Conservation (phyloP, 169 alveolate genomes). For the Plasmodium sp. region DNA sequence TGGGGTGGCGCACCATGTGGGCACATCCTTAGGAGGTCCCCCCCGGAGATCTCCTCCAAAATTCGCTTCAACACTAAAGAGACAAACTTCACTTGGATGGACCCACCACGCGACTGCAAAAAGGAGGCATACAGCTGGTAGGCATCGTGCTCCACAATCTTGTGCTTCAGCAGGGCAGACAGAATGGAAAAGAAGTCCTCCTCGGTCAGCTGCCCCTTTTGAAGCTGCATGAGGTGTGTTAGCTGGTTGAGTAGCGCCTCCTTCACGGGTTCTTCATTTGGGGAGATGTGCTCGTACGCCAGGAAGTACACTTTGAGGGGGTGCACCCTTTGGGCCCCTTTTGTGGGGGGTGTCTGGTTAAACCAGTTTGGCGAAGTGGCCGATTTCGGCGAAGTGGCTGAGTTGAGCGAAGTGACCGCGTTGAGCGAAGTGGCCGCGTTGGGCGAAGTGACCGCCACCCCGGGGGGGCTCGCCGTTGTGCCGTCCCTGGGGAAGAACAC, state of each 20-base stretch:
- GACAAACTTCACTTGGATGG: neutral
- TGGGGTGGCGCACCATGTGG: neutral
- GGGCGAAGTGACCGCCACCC: neutral
- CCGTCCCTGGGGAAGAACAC: neutral
- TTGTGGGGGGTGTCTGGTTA: neutral
- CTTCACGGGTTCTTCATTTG: neutral
- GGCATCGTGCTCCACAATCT: neutral
- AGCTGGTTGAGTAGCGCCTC: neutral
- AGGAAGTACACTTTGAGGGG: constrained; percentile 19
- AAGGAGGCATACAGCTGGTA: neutral
- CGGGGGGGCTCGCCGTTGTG: neutral
- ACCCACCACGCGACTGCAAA: neutral
- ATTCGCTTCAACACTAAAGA: constrained; percentile 8
- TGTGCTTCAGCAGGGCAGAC: neutral
- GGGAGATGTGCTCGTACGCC: neutral
- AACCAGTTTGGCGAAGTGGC: neutral
- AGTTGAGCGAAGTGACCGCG: neutral
- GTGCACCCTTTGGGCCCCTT: neutral
- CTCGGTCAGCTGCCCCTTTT: constrained; percentile 1
- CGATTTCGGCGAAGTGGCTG: neutral
- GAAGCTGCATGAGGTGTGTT: neutral
- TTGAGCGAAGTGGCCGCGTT: neutral
- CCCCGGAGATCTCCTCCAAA: neutral
- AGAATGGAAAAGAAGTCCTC: constrained; percentile 38
- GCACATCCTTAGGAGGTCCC: neutral